A percentile compares a stretch with the other conserved stretches of the same genome.
Conservation (phyloP, 352 stramenopile species). For the Pythium monospermum region DNA sequence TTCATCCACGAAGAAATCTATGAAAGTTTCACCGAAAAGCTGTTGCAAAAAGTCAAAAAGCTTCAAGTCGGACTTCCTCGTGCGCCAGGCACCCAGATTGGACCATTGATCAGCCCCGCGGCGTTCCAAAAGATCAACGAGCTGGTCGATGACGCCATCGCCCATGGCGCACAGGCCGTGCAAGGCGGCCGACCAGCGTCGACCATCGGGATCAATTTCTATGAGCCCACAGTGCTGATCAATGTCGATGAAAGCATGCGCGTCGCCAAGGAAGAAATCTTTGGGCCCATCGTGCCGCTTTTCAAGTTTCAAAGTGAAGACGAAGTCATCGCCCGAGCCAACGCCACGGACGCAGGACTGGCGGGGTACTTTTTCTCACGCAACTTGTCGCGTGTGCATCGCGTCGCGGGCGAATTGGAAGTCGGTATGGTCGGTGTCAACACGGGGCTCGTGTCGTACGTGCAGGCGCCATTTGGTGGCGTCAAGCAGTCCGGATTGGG, state of each 20-base stretch:
- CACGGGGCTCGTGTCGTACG: conserved; percentile 83
- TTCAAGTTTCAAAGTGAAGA: conserved; percentile 93
- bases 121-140: conserved; percentile 88
- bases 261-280: conserved; percentile 92
- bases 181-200: conserved; percentile 68
- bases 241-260: conserved; percentile 82
- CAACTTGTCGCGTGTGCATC: conserved; percentile 85
- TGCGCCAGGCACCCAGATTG: conserved; percentile 76
- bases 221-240: conserved; percentile 92
- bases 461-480: conserved; percentile 86
- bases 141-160: conserved; percentile 85
- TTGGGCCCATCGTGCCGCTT: conserved; percentile 94
- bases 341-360: conserved; percentile 90
- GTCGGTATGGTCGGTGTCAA: conserved; percentile 95
- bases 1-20: conserved; percentile 92
- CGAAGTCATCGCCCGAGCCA: conserved; percentile 93
- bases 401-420: conserved; percentile 85
- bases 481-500: conserved; percentile 88
- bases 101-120: conserved; percentile 92
- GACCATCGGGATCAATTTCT: conserved; percentile 85
- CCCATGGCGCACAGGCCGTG: conserved; percentile 87
- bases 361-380: conserved; percentile 94
- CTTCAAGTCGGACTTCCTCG: conserved; percentile 89
- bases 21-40: conserved; percentile 88
- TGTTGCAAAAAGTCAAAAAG: conserved; percentile 67